Evolutionary conservation across 1,284 basidiomycete species (phyloP).

Genomic region (Cutaneotrichosporon sp.): DNA sequence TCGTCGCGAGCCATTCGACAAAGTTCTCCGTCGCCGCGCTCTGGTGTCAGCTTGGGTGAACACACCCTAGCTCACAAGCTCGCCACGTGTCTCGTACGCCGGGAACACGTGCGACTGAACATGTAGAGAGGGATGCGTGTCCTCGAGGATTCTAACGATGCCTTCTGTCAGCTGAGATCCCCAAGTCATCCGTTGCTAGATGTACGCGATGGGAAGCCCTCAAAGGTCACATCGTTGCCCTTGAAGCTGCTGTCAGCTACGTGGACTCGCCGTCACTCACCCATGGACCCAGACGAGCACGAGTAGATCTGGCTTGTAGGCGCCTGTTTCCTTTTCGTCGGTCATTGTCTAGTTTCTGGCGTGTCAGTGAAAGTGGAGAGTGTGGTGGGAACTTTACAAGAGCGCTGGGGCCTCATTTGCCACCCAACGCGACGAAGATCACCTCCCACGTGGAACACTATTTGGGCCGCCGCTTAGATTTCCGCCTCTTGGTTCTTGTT

Average conservation of each 20-base stretch:
- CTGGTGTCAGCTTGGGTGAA: constrained; percentile 53
- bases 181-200: background rate
- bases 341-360: background rate
- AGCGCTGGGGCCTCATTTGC: constrained; percentile 5
- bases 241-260: constrained; percentile 46
- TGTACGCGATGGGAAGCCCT: constrained; percentile 51
- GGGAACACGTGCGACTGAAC: constrained; percentile 82
- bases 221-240: constrained; percentile 54
- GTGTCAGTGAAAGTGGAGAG: background rate
- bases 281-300: constrained; percentile 54
- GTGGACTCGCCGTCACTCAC: constrained; percentile 28
- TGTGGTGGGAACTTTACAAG: background rate
- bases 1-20: constrained; percentile 80
- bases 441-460: constrained; percentile 5
- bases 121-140: constrained; percentile 54
- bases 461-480: constrained; percentile 9
- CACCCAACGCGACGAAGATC: constrained; percentile 4
- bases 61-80: constrained; percentile 62
- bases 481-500: background rate
- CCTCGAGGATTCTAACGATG: constrained; percentile 68
- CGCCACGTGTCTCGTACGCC: constrained; percentile 87
- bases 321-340: constrained; percentile 4
- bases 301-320: constrained; percentile 42
- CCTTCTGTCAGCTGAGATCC: constrained; percentile 54
- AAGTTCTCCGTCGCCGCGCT: constrained; percentile 75